Conservation (phyloP, 2,329 filamentous ascomycete genomes). For the Sporothrix protearum region DNA sequence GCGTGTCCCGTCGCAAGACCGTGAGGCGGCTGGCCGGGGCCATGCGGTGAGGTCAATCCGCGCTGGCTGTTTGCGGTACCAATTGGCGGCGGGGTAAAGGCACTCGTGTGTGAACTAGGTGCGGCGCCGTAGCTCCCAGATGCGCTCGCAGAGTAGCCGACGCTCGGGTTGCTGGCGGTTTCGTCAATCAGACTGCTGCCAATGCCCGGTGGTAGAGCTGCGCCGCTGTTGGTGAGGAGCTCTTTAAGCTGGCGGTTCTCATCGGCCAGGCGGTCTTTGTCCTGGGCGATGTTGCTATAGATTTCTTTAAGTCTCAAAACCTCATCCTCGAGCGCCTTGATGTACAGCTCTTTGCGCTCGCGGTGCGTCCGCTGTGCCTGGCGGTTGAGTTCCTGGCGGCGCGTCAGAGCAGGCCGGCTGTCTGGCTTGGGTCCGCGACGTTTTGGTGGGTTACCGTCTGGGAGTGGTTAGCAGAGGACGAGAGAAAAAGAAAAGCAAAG, state of each 20-base stretch:
- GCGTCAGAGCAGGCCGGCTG: conserved; percentile 87
- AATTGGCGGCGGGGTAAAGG: conserved; percentile 46
- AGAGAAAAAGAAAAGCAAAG: not conserved
- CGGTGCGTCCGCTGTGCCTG: conserved; percentile 94
- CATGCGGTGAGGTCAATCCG: conserved; percentile 20
- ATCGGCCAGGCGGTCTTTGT: conserved; percentile 69
- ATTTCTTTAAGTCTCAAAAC: conserved; percentile 83
- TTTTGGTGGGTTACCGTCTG: conserved; percentile 83
- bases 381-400: conserved; percentile 88
- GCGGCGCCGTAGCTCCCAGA: conserved; percentile 58
- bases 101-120: conserved; percentile 41
- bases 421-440: conserved; percentile 92
- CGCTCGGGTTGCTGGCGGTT: conserved; percentile 45
- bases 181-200: conserved; percentile 40
- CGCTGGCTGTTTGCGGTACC: conserved; percentile 29
- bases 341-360: conserved; percentile 93
- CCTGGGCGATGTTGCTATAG: conserved; percentile 68
- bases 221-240: conserved; percentile 52
- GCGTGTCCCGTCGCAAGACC: conserved; percentile 18
- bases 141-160: conserved; percentile 54
- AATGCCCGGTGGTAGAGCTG: conserved; percentile 33
- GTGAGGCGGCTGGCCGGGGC: not conserved
- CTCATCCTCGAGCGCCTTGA: conserved; percentile 89
- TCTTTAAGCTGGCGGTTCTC: conserved; percentile 74
- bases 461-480: not conserved